Percentiles rank a stretch among this genome's conserved stretches.
Conservation (phyloP, 257 asterid species). For the Lycium ferocissimum region DNA sequence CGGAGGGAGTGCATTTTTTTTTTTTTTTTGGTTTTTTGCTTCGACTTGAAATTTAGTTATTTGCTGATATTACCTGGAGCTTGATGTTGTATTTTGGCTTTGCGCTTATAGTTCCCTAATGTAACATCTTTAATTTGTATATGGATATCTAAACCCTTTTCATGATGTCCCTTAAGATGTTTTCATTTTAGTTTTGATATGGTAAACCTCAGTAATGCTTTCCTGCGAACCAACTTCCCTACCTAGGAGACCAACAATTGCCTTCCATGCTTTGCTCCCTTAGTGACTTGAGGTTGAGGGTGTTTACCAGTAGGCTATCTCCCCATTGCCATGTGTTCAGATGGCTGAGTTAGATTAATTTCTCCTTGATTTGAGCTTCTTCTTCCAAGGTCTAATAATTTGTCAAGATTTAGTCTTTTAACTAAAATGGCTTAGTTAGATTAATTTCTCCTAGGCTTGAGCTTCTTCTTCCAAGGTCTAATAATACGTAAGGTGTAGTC, state of each 20-base stretch:
- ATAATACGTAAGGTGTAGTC: not conserved
- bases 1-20: no score
- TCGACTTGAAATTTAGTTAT: not conserved
- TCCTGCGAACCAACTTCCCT: not conserved
- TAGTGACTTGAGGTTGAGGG: not conserved
- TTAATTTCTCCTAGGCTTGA: not conserved
- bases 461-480: not conserved
- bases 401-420: constrained; percentile 8
- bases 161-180: not conserved
- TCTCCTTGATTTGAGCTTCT: not conserved
- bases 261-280: not conserved
- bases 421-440: no score
- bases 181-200: not conserved
- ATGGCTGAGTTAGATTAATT: not conserved
- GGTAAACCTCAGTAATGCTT: not conserved
- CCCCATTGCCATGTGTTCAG: constrained; percentile 2
- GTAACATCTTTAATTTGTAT: not conserved
- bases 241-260: constrained; percentile 8
- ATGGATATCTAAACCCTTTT: not conserved
- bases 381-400: not conserved
- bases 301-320: constrained; percentile 5
- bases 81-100: constrained; percentile 15
- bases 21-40: not conserved
- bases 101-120: not conserved
- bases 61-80: not conserved